phyloP scores from a whole-genome alignment of 2,329 filamentous ascomycete genomes.

The Aspergillus fumigatiaffinis region DNA sequence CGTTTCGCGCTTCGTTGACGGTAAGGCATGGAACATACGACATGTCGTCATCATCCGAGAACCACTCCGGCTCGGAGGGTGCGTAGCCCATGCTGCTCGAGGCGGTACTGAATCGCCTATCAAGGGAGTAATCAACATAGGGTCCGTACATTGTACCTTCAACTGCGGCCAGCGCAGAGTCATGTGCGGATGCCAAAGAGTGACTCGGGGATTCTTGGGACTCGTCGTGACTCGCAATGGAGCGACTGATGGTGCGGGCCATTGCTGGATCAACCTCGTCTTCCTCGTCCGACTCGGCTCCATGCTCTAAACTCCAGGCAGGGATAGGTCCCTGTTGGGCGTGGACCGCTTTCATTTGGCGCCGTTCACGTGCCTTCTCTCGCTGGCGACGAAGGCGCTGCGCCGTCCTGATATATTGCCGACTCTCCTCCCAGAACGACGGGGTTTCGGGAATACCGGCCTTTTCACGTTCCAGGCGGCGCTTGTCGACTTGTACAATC shows the following conservation, averaged over 20 bases:
- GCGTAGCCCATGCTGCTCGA: slow-evolving; percentile 56
- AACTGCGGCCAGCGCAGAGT: slow-evolving; percentile 50
- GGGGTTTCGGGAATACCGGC: slow-evolving; percentile 72
- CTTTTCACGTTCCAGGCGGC: slow-evolving; percentile 68
- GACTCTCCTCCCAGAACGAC: slow-evolving; percentile 42
- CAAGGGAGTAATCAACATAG: slow-evolving; percentile 60
- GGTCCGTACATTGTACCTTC: slow-evolving; percentile 76
- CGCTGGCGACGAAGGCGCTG: slow-evolving; percentile 41
- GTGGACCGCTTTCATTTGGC: slow-evolving; percentile 55
- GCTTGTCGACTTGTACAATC: slow-evolving; percentile 77
- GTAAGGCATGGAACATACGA: slow-evolving; percentile 93
- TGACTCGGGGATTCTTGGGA: slow-evolving; percentile 52
- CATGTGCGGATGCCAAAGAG: slow-evolving; percentile 45
- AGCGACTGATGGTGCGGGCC: slow-evolving; percentile 31
- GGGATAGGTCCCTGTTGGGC: slow-evolving; percentile 53
- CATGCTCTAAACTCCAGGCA: slow-evolving; percentile 82
- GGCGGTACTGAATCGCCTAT: slow-evolving; percentile 73
- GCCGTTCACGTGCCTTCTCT: slow-evolving; percentile 58
- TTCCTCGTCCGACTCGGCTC: slow-evolving; percentile 55
- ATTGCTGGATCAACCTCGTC: slow-evolving; percentile 26
- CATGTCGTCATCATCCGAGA: slow-evolving; percentile 69
- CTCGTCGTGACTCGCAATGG: slow-evolving; percentile 43
- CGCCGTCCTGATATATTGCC: slow-evolving; percentile 38
- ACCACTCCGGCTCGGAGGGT: slow-evolving; percentile 42
- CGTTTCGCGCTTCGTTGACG: slow-evolving; percentile 71